Conservation (phyloP, 2,329 filamentous ascomycete species). For the Cercospora citrullina region DNA sequence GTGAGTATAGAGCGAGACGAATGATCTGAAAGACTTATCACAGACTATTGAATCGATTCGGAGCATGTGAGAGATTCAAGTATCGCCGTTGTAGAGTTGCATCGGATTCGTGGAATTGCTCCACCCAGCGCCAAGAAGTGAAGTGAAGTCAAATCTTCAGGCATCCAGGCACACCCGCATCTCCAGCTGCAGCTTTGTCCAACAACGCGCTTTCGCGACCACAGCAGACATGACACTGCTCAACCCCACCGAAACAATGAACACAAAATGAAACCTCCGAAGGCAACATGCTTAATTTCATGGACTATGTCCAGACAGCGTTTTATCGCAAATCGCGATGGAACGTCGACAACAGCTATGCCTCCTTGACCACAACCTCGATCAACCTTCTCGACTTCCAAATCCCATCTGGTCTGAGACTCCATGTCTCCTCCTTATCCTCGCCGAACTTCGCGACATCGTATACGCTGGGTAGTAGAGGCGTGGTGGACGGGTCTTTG, state of each 20-base stretch:
- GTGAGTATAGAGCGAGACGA: not conserved
- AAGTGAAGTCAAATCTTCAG: not conserved
- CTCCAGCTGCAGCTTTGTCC: not conserved
- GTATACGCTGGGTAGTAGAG: slow-evolving; percentile 85
- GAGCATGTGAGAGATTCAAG: not conserved
- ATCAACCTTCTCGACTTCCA: slow-evolving; percentile 85
- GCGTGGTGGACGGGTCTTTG: slow-evolving; percentile 92
- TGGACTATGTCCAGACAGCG: slow-evolving; percentile 92
- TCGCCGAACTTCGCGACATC: slow-evolving; percentile 92
- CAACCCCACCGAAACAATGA: slow-evolving; percentile 8
- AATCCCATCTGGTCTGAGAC: slow-evolving; percentile 77
- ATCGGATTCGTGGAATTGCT: not conserved
- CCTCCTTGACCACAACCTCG: slow-evolving; percentile 78
- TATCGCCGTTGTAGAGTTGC: not conserved
- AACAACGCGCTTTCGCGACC: not conserved
- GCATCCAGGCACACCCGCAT: not conserved
- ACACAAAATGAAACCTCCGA: slow-evolving; percentile 18
- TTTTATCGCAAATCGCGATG: slow-evolving; percentile 85
- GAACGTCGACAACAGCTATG: slow-evolving; percentile 91
- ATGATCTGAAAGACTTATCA: not conserved
- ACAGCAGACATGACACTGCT: not conserved
- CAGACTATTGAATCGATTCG: not conserved
- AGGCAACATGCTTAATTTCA: slow-evolving; percentile 80
- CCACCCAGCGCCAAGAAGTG: not conserved
- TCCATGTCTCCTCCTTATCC: slow-evolving; percentile 87